Evolutionary conservation across 2,329 filamentous ascomycete species (phyloP), one percentile per base, ranked within the genome.

Genomic region (Lachnellula subtilissima): DNA sequence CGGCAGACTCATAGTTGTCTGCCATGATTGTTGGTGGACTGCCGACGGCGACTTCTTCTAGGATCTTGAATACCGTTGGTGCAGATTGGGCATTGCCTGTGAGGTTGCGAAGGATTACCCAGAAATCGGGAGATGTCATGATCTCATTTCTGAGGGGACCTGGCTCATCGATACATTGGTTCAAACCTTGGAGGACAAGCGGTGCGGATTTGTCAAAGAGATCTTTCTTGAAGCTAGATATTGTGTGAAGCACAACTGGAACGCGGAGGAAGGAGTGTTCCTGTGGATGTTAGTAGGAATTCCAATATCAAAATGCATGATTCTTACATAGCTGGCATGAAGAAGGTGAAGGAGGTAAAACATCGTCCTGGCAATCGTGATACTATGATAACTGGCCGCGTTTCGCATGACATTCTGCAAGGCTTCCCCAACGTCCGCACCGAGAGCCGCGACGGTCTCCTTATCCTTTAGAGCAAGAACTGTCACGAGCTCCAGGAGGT

Each of bases 121-220:
- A 99, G 72, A 99, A 97, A 69, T 99, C 94, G 0, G 94, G 94
- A 17, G 93, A 97, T 14, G 90, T 93, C 73, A 96, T 95, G 64
- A 97, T 89, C 73, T 97, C 93, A 64, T 89, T 96, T 55, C 90
- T 85, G 28, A 99, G 76, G 12, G 88, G 84, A 25, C 86, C 85
- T 0, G 90, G 84, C 57, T 88, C 84, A 51, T 87, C 85, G 62
- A 96, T 89, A 66, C 92, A 97, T 46, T 86, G 78, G 46, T 86
- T 83, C 25, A 99, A 76, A 0, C 93, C 93, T 65, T 88, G 86
- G 17, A 96, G 77, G 0, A 95, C 83, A 4, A 90, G 82, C 35
- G 84, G 78, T 0, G 91, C 87, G 15, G 89, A 87, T 70, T 88
- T 88, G 52, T 87, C 84, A 19, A 97, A 77, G 0, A 87, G 78